Evolutionary conservation across 768 basidiomycete species (phyloP), one percentile per base, ranked within the genome.

Genomic region (Psilocybe subaeruginosa): DNA sequence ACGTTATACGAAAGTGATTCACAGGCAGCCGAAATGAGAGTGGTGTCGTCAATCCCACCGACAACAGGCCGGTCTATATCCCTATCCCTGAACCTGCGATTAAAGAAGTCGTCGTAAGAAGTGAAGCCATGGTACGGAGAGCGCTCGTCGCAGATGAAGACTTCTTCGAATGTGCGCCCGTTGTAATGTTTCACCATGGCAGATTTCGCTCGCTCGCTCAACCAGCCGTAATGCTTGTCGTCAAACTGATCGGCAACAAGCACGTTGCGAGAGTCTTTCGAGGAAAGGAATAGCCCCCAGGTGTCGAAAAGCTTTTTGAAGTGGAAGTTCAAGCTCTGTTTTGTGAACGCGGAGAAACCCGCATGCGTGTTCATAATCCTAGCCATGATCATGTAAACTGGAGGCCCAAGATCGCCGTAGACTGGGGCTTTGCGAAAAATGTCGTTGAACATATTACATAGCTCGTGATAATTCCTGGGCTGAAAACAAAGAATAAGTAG

Each of bases 321-420:
- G 33, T 54, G 53, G 31, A 48, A 31, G 45, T 60, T 60, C 17
- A 60, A 31, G 27, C 43, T 54, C 12, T 54, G 11, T 8, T 19
- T 54, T 16, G 46, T 43, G 30, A 60, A 54, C 9, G 53, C 52
- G 29, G 59, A 46, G 59, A 60, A 60, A 8, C 59, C 59, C 9
- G 43, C 59, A 3, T 49, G n/a, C 4, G 59, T 60, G 35, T 60
- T 60, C 59, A 60, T 60, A 1, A 48, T 33, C 17, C 33, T 46
- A 14, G 59, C 59, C 59, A 60, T 54, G 46, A 54, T 29, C 59
- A 60, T 60, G 46, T 60, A 60, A 7, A 60, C 30, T 9, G 59
- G 59, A 5, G 59, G 59, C 2, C 59, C 59, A 6, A 60, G 51
- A 27, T 60, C 59, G 1, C 59, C 59, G 30, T 54, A 60, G 43